A percentile compares a stretch with the other conserved stretches of the same genome.
Conservation (phyloP, 495 filamentous ascomycete species). For the Tricharina praecox region DNA sequence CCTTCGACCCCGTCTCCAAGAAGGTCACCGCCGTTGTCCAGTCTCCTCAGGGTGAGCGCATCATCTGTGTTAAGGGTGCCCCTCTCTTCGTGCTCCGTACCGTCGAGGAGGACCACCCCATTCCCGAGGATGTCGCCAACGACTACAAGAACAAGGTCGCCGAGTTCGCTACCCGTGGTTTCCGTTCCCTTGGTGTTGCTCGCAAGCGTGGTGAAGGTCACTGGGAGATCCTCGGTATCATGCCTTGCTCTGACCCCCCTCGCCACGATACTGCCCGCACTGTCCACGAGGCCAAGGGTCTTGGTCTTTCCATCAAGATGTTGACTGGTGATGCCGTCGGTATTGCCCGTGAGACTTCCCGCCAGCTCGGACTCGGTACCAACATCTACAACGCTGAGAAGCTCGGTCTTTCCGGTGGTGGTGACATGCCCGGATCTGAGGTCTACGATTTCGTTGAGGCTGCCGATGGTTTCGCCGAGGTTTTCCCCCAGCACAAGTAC, state of each 20-base stretch:
- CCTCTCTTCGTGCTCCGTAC: slow-evolving; percentile 70
- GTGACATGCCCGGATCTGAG: slow-evolving; percentile 81
- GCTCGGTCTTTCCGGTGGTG: slow-evolving; percentile 60
- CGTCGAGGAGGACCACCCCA: slow-evolving; percentile 61
- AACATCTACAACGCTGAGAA: slow-evolving; percentile 89
- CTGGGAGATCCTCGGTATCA: slow-evolving; percentile 87
- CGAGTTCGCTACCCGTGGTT: slow-evolving; percentile 80
- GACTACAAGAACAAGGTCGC: slow-evolving; percentile 80
- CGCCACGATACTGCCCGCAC: slow-evolving; percentile 82
- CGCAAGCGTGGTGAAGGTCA: slow-evolving; percentile 57
- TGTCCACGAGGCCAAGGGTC: slow-evolving; percentile 70
- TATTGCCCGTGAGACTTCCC: slow-evolving; percentile 80
- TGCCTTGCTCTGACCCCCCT: slow-evolving; percentile 84
- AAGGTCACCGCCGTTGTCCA: slow-evolving; percentile 74
- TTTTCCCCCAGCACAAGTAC: slow-evolving; percentile 96
- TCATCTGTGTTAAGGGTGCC: slow-evolving; percentile 81
- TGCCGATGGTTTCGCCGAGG: slow-evolving; percentile 88
- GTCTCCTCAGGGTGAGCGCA: slow-evolving; percentile 60
- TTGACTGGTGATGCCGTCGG: slow-evolving; percentile 90
- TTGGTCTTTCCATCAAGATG: slow-evolving; percentile 89
- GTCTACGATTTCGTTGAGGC: slow-evolving; percentile 88
- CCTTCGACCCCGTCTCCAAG: slow-evolving; percentile 90
- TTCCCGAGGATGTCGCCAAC: slow-evolving; percentile 53
- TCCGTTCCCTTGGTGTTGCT: slow-evolving; percentile 80
- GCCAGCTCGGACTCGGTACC: slow-evolving; percentile 76